Evolutionary conservation across 2,329 filamentous ascomycete genomes (phyloP).

Genomic region (Diaporthe australafricana): DNA sequence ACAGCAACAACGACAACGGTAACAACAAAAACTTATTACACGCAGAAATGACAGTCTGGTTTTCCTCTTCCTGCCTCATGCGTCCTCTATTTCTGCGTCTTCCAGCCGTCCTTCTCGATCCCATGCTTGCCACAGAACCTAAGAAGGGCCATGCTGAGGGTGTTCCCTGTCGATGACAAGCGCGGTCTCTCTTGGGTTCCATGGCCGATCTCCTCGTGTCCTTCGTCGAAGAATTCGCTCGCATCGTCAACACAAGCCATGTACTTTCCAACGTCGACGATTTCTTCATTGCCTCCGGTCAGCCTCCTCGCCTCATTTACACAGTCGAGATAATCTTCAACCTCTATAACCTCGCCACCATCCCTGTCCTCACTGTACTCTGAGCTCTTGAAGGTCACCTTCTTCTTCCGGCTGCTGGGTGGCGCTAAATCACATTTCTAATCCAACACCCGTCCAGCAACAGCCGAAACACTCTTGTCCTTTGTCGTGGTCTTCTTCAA

Average conservation of each 20-base stretch:
- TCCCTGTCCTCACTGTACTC: conserved; percentile 20
- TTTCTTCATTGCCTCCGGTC: background rate
- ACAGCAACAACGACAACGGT: background rate
- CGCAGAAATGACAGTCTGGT: conserved; percentile 24
- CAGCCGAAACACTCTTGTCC: conserved; percentile 79
- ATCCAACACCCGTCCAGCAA: conserved; percentile 80
- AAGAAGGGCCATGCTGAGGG: conserved; percentile 20
- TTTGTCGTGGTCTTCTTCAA: conserved; percentile 91
- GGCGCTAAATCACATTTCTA: conserved; percentile 44
- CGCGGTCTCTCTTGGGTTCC: background rate
- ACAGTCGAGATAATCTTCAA: conserved; percentile 32
- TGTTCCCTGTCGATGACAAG: background rate
- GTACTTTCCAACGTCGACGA: conserved; percentile 19
- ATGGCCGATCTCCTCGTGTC: background rate
- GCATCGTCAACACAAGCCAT: conserved; percentile 18
- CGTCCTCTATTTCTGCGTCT: background rate
- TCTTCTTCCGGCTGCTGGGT: background rate
- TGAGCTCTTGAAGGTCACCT: background rate
- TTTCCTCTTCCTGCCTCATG: background rate
- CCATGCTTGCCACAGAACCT: conserved; percentile 31
- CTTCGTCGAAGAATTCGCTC: background rate
- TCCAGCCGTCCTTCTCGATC: conserved; percentile 10
- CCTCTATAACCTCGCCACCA: background rate
- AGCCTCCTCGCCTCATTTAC: conserved; percentile 25
- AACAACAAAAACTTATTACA: background rate